A percentile compares a stretch with the other conserved stretches of the same genome.
Evolutionary conservation across 164 flowering plant genomes (phyloP).

Genomic region (Kalanchoe fedtschenkoi): DNA sequence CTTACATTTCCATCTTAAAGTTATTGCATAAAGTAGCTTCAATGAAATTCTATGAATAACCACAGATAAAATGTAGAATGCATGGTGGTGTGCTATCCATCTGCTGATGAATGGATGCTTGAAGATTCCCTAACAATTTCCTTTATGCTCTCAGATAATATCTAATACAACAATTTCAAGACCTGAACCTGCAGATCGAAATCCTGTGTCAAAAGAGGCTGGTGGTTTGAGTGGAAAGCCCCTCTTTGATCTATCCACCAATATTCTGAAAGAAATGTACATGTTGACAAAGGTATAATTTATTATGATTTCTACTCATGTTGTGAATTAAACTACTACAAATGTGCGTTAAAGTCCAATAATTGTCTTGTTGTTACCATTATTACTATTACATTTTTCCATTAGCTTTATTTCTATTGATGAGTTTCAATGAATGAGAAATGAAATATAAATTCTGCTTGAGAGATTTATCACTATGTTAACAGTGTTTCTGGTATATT

Average conservation of each 20-base stretch:
- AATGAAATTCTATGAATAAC: background rate
- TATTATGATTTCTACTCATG: background rate
- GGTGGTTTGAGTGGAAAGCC: conserved; percentile 99
- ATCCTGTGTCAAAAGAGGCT: conserved; percentile 59
- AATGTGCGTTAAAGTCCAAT: background rate
- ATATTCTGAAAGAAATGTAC: conserved; percentile 83
- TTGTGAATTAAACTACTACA: background rate
- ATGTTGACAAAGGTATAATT: conserved; percentile 66
- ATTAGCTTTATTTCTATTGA: background rate
- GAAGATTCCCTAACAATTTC: background rate
- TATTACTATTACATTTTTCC: background rate
- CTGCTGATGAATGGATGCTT: background rate
- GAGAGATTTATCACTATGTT: background rate
- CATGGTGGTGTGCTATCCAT: no score
- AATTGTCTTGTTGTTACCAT: background rate
- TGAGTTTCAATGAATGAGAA: background rate
- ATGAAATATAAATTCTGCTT: background rate
- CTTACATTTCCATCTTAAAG: background rate
- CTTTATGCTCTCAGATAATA: conserved; percentile 52
- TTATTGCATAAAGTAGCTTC: background rate
- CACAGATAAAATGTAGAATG: background rate
- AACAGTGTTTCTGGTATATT: background rate
- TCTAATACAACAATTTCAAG: conserved; percentile 93
- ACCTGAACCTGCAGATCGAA: conserved; percentile 52
- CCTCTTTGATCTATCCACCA: conserved; percentile 65